A percentile compares a stretch with the other conserved stretches of the same genome.
Evolutionary conservation across 2,329 filamentous ascomycete genomes (phyloP).

Genomic region (Penicillium hordei): DNA sequence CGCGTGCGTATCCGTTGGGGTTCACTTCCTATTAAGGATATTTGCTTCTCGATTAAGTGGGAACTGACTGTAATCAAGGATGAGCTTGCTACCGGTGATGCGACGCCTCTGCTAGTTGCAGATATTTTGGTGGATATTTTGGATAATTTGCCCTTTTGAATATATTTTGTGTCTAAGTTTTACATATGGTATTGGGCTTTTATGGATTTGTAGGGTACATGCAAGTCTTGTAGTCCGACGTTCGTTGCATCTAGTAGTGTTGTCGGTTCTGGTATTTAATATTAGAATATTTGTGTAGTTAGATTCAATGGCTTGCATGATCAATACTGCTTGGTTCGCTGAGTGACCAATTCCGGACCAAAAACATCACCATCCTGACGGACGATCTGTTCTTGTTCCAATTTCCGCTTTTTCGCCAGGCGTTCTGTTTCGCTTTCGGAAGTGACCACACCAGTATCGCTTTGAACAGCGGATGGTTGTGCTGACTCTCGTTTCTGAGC

Average conservation of each 20-base stretch:
- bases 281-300: not conserved
- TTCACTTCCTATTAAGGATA: not conserved
- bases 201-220: not conserved
- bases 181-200: not conserved
- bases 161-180: not conserved
- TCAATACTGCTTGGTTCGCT: conserved; percentile 31
- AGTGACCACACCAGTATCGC: conserved; percentile 26
- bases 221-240: not conserved
- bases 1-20: not conserved
- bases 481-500: conserved; percentile 44
- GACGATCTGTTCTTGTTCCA: conserved; percentile 31
- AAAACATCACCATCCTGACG: conserved; percentile 34
- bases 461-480: conserved; percentile 20
- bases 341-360: conserved; percentile 38
- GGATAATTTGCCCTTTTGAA: conserved; percentile 1
- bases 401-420: conserved; percentile 42
- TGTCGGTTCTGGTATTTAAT: not conserved
- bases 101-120: not conserved
- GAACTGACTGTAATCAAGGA: not conserved
- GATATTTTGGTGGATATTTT: not conserved
- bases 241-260: not conserved
- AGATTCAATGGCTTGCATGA: not conserved
- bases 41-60: conserved; percentile 1
- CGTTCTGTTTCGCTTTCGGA: conserved; percentile 41
- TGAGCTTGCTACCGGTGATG: not conserved